Evolutionary conservation across 1,284 basidiomycete species (phyloP).

Genomic region (Trametes pubescens): DNA sequence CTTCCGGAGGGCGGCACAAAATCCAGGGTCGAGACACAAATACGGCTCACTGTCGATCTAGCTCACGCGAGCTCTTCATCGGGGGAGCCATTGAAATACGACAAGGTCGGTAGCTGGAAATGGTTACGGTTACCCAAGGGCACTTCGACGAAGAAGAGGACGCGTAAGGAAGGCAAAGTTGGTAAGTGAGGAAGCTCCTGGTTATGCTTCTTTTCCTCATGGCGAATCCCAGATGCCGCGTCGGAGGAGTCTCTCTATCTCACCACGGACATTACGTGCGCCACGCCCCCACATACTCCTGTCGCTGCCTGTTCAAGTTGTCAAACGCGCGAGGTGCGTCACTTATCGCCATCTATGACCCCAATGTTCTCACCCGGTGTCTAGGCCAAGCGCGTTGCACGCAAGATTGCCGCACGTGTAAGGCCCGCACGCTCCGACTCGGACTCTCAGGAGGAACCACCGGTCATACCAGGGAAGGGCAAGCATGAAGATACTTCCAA

Average conservation of each 20-base stretch:
- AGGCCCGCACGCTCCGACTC: slow-evolving; percentile 80
- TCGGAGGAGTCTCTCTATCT: slow-evolving; percentile 78
- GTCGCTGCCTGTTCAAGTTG: slow-evolving; percentile 88
- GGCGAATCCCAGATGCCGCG: slow-evolving; percentile 63
- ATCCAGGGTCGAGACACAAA: slow-evolving; percentile 93
- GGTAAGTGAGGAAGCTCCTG: slow-evolving; percentile 52
- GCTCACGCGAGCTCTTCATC: slow-evolving; percentile 70
- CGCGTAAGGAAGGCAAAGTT: slow-evolving; percentile 87
- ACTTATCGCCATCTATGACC: slow-evolving; percentile 25
- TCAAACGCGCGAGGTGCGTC: slow-evolving; percentile 80
- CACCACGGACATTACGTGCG: slow-evolving; percentile 72
- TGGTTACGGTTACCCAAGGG: slow-evolving; percentile 82
- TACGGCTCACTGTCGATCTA: slow-evolving; percentile 82
- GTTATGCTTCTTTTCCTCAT: slow-evolving; percentile 29
- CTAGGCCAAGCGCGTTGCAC: slow-evolving; percentile 87
- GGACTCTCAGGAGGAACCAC: slow-evolving; percentile 67
- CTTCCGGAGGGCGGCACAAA: slow-evolving; percentile 89
- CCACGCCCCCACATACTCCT: slow-evolving; percentile 78
- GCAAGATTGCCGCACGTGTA: slow-evolving; percentile 83
- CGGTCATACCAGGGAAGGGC: slow-evolving; percentile 50
- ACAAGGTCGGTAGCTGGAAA: slow-evolving; percentile 84
- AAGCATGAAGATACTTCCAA: slow-evolving; percentile 79
- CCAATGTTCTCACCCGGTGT: slow-evolving; percentile 19
- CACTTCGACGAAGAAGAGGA: slow-evolving; percentile 83
- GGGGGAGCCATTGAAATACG: slow-evolving; percentile 66